Conservation (phyloP, 768 basidiomycete species). For the Termitomyces sp. region DNA sequence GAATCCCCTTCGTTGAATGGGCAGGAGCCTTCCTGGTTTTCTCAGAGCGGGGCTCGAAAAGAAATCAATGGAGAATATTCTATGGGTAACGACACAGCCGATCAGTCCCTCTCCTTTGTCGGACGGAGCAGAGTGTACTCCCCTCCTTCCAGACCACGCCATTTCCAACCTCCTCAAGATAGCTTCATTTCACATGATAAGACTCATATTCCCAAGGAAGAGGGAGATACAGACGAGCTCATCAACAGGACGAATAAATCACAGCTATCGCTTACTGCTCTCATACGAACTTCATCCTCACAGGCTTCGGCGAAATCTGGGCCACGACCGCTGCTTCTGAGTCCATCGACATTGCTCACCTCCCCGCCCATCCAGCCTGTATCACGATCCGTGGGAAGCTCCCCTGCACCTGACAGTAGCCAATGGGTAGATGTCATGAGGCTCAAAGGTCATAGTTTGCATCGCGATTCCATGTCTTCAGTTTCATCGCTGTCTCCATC, state of each 20-base stretch:
- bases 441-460: slow-evolving; percentile 32
- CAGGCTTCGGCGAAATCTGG: slow-evolving; percentile 42
- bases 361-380: slow-evolving; percentile 22
- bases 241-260: slow-evolving; percentile 35
- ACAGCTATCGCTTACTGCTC: slow-evolving; percentile 40
- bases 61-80: not conserved
- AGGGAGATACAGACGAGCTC: slow-evolving; percentile 26
- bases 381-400: slow-evolving; percentile 33
- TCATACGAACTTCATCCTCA: slow-evolving; percentile 33
- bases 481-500: slow-evolving; percentile 61
- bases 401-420: slow-evolving; percentile 25
- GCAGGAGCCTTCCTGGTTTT: slow-evolving; percentile 10
- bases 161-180: slow-evolving; percentile 56
- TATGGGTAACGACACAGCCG: not conserved
- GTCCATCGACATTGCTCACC: slow-evolving; percentile 40
- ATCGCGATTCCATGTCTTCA: slow-evolving; percentile 60
- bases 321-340: slow-evolving; percentile 67
- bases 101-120: slow-evolving; percentile 38
- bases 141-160: slow-evolving; percentile 55
- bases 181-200: slow-evolving; percentile 37
- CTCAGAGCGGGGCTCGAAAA: slow-evolving; percentile 1
- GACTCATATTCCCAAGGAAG: slow-evolving; percentile 28
- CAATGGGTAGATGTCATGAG: slow-evolving; percentile 51
- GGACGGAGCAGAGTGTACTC: slow-evolving; percentile 36
- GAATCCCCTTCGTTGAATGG: slow-evolving; percentile 1